phyloP scores from a whole-genome alignment of 2,329 filamentous ascomycete species.

The Penicillium sp. region DNA sequence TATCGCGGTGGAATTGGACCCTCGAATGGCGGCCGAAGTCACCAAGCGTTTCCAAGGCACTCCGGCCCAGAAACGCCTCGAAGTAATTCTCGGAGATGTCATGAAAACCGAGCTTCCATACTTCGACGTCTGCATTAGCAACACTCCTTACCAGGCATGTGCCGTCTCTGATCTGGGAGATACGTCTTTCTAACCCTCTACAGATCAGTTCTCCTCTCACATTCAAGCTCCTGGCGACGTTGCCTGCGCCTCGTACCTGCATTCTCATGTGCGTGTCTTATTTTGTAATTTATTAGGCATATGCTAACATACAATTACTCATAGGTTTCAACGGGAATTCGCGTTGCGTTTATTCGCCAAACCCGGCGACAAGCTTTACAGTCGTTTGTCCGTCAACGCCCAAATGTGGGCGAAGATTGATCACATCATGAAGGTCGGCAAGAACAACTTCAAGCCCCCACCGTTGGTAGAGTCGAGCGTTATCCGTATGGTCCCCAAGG shows the following conservation, averaged over 20 bases:
- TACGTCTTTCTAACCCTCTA: slow-evolving; percentile 17
- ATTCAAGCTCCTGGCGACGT: slow-evolving; percentile 81
- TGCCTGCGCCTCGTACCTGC: slow-evolving; percentile 75
- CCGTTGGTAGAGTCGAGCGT: slow-evolving; percentile 90
- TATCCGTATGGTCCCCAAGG: slow-evolving; percentile 84
- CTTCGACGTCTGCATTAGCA: slow-evolving; percentile 81
- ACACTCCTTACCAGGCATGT: slow-evolving; percentile 66
- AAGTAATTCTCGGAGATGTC: slow-evolving; percentile 86
- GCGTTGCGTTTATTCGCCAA: slow-evolving; percentile 84
- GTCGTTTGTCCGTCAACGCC: slow-evolving; percentile 84
- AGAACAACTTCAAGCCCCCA: slow-evolving; percentile 94
- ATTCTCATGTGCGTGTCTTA: slow-evolving; percentile 67
- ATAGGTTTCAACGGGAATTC: slow-evolving; percentile 73
- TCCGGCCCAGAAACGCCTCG: slow-evolving; percentile 76
- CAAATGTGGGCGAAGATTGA: slow-evolving; percentile 81
- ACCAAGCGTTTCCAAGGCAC: slow-evolving; percentile 91
- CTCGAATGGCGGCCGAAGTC: slow-evolving; percentile 92
- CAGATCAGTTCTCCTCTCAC: slow-evolving; percentile 87
- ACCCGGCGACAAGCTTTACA: slow-evolving; percentile 85
- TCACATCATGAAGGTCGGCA: slow-evolving; percentile 85
- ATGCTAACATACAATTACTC: slow-evolving; percentile 5
- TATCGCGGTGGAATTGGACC: slow-evolving; percentile 88
- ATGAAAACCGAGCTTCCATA: slow-evolving; percentile 80
- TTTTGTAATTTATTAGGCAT: slow-evolving; percentile 63
- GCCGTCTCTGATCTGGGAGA: background rate